Percentiles rank a stretch among this genome's conserved stretches.
Evolutionary conservation across 2,329 filamentous ascomycete genomes (phyloP).

Genomic region (Neonectria neomacrospora): DNA sequence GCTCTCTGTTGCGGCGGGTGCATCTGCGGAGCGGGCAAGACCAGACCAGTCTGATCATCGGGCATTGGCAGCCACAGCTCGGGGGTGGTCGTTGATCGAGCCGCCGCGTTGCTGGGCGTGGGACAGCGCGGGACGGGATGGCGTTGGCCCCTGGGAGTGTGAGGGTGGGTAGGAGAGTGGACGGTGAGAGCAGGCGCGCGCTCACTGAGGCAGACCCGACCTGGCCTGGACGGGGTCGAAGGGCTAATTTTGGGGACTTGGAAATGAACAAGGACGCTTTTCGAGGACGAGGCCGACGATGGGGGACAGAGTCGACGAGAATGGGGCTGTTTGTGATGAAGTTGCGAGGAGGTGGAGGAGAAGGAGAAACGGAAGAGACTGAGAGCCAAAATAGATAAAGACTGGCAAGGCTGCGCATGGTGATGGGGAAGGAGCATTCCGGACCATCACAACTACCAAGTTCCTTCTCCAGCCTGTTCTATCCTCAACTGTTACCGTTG

Average conservation of each 20-base stretch:
- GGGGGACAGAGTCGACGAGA: not conserved
- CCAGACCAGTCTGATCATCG: constrained; percentile 26
- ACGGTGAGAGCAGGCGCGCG: constrained; percentile 29
- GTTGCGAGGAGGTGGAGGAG: constrained; percentile 1
- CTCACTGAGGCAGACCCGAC: constrained; percentile 25
- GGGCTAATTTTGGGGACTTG: constrained; percentile 26
- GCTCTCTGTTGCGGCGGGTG: constrained; percentile 20
- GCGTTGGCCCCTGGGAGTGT: constrained; percentile 10
- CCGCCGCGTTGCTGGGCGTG: constrained; percentile 11
- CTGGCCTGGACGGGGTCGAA: constrained; percentile 8
- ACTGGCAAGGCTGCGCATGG: constrained; percentile 12
- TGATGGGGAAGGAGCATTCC: constrained; percentile 14
- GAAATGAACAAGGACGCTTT: constrained; percentile 19
- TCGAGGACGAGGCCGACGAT: constrained; percentile 7
- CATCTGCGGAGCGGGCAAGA: constrained; percentile 16
- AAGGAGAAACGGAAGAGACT: not conserved
- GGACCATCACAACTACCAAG: constrained; percentile 15
- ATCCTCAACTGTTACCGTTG: constrained; percentile 16
- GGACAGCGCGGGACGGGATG: constrained; percentile 22
- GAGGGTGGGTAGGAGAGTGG: constrained; percentile 17
- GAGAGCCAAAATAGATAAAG: constrained; percentile 23
- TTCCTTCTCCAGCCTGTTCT: constrained; percentile 4
- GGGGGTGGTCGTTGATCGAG: constrained; percentile 20
- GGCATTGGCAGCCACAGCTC: constrained; percentile 24
- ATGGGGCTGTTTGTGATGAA: constrained; percentile 7